Evolutionary conservation across 306 rosid genomes (phyloP).

Genomic region (Prunus fruticosa): DNA sequence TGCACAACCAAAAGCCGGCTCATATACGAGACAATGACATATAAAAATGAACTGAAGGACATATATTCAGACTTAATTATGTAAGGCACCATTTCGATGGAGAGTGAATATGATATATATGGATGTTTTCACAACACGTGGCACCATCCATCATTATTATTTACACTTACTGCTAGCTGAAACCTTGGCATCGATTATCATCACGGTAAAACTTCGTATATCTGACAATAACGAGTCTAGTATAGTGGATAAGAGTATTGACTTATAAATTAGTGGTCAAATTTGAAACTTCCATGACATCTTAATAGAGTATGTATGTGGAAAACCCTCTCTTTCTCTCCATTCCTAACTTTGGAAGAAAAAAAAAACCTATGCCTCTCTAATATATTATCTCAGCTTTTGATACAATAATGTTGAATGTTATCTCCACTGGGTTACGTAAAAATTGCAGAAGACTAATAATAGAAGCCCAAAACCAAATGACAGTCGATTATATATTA

Average conservation of each 20-base stretch:
- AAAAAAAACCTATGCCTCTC: no score
- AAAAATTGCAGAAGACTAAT: no score
- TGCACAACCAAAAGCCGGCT: no score
- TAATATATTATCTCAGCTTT: no score
- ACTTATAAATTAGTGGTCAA: fast-evolving
- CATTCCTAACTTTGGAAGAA: no score
- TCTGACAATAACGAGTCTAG: fast-evolving
- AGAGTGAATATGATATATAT: not conserved
- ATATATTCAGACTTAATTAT: not conserved
- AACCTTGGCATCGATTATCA: not conserved
- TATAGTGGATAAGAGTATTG: no score
- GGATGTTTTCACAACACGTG: not conserved
- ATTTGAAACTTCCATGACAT: no score
- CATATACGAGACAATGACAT: not conserved
- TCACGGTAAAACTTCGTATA: not conserved
- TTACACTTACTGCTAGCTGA: not conserved
- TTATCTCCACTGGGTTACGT: no score
- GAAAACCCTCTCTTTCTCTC: no score
- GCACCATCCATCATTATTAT: not conserved
- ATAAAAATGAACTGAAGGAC: not conserved
- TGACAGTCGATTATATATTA: not conserved
- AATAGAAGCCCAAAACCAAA: not conserved
- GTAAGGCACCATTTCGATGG: no score
- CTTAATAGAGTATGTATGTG: no score
- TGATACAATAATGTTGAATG: no score